Base-by-base conservation (phyloP, 164 flowering plant species). In the Stephania yunnanensis region DNA sequence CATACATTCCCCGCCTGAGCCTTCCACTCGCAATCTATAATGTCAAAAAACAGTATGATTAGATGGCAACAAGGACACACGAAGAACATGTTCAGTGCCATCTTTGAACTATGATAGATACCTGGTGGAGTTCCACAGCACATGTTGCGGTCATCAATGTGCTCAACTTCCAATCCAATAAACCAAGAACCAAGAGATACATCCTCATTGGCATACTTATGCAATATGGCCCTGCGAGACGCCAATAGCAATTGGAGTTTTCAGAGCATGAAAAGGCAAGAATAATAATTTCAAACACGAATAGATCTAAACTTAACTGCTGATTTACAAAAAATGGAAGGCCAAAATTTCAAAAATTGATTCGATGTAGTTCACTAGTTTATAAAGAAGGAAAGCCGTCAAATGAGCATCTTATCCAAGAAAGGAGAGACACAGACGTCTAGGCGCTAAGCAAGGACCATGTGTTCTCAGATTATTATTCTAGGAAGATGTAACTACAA, bases 101-200 rank as follows among this genome's bases (percentile, higher is more conserved):
- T 0, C 44, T 11, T 65, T 66, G 4, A 15, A 67, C 20, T 30
- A 4, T 36, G 25, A 66, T 22, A 69, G 25, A 30, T 90, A 89
- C 97, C 95, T 81, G 97, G 94, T 74, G 95, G 92, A 74, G 97
- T 94, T 63, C 94, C 93, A 78, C 98, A 94, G 77, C 98, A 94
- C 92, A 94, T 85, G 79, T 82, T 90, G 53, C 86, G 90, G 12
- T 94, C 98, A 79, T 94, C 92, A 55, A 92, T 88, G 76, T 92
- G 95, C 81, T 91, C 95, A 25, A 90, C 90, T 69, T 93, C 98
- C 66, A 93, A 91, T 69, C 97, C 98, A 73, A 93, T 93, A 79
- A 89, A 88, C 98, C 98, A 94, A 45, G 98, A 77, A 67, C 98
- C 97, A 76, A 94, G 94, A 7, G 97, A 87, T 48, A 93, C 97